Percentiles rank a stretch among this genome's conserved stretches.
These are phyloP conservation scores for Bryoerythrophyllum caledonicum DNA, from an alignment of 225 moss, liverwort and hornwort genomes.

Conservation along the genomic window DNA sequence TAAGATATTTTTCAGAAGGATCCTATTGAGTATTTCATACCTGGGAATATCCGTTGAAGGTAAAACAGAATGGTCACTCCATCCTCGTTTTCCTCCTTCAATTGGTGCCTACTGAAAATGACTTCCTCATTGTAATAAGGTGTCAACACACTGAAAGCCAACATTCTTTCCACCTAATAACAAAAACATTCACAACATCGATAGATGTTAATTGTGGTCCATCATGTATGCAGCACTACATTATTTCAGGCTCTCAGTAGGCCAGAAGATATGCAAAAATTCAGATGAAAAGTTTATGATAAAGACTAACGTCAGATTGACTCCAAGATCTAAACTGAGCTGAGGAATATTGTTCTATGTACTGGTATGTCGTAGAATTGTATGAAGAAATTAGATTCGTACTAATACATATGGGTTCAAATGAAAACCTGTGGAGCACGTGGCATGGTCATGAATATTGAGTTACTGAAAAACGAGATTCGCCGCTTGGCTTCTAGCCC, in stretches of 20 bases:
- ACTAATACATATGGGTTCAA: conserved; percentile 3
- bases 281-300: neutral
- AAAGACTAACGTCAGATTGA: neutral
- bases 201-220: neutral
- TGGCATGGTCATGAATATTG: conserved; percentile 97
- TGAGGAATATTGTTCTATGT: neutral
- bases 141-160: conserved; percentile 93
- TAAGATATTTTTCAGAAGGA: neutral
- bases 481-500: conserved; percentile 79
- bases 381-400: neutral
- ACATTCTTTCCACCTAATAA: conserved; percentile 88
- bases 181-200: conserved; percentile 14
- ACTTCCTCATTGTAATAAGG: conserved; percentile 94
- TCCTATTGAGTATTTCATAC: conserved; percentile 25
- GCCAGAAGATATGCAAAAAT: neutral
- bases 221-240: neutral
- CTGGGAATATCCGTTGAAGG: conserved; percentile 88
- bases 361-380: neutral
- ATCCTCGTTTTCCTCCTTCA: conserved; percentile 77
- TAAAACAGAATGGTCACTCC: conserved; percentile 81
- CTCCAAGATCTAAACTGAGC: neutral
- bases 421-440: conserved; percentile 81
- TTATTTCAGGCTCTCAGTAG: neutral
- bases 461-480: conserved; percentile 89
- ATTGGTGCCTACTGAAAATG: conserved; percentile 68